Base-by-base conservation (phyloP, 306 rosid species). In the Lathyrus oleraceus region DNA sequence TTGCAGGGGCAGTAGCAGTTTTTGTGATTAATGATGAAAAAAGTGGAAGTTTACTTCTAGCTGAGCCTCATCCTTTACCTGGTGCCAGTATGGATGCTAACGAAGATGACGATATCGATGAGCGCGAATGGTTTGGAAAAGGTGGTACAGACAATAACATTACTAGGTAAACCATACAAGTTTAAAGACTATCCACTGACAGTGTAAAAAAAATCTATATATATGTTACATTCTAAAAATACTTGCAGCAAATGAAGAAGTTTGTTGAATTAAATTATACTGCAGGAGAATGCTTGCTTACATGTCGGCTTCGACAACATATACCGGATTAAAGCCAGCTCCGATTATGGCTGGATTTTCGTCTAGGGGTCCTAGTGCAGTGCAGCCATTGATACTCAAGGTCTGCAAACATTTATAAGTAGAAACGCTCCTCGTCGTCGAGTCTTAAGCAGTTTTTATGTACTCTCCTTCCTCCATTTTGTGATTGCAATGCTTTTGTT, bases 301-400 rank as follows among this genome's bases (percentile, higher is more conserved):
- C 78, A 25, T 88, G 13, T 53, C 80, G 56, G 60, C 8, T 0
- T 89, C 76, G 40, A 82, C 39, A 52, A 85, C 95, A 32, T 64
- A 74, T 57, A 3, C 76, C 3, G 87, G 79, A 61, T 4, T 51
- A 56, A 82, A 74, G 72, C 92, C 89, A 42, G 84, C 95, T 43
- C 95, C 95, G 6, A 13, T 48, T 35, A 54, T 88, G 79, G 88
- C 97, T 32, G 47, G 87, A 49, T 88, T 88, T 78, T 91, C 97
- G 43, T 85, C 95, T 1, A 74, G 89, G 44, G 97, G 97, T 27
- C 95, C 97, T 5, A 85, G 61, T 69, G 17, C 7, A 3, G 20
- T 83, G 43, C 90, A 73, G 4, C 80, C 77, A 32, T 13, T 72
- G 32, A 76, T 91, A 60, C 87, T 88, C 48, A 88, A 91, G 97